Conservation (phyloP, 2,329 filamentous ascomycete species). For the Penicillium thymicola region DNA sequence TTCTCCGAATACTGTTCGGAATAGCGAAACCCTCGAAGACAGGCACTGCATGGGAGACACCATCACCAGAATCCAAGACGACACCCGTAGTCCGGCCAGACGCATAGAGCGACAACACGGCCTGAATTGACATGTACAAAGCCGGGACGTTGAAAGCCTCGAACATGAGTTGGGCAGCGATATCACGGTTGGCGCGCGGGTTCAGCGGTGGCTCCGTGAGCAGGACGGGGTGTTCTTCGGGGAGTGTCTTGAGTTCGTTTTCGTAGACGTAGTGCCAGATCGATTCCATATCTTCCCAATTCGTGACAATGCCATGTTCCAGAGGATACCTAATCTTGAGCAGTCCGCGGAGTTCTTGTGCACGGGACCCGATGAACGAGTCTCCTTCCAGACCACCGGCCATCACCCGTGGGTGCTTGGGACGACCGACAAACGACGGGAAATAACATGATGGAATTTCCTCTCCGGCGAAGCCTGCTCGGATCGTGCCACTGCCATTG, state of each 20-base stretch:
- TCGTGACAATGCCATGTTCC: slow-evolving; percentile 96
- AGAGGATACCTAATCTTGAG: slow-evolving; percentile 95
- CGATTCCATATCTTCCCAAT: slow-evolving; percentile 99
- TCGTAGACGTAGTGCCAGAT: slow-evolving; percentile 99
- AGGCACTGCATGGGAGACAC: slow-evolving; percentile 93
- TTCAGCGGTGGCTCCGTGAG: slow-evolving; percentile 95
- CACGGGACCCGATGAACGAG: slow-evolving; percentile 91
- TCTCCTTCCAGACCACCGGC: slow-evolving; percentile 96
- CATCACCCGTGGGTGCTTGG: slow-evolving; percentile 90
- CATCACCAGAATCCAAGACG: slow-evolving; percentile 91
- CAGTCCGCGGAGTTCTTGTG: slow-evolving; percentile 83
- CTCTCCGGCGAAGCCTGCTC: slow-evolving; percentile 93
- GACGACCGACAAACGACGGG: slow-evolving; percentile 92
- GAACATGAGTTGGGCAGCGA: slow-evolving; percentile 93
- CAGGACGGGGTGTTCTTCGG: slow-evolving; percentile 97
- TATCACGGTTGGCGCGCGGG: slow-evolving; percentile 91
- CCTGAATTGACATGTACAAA: slow-evolving; percentile 94
- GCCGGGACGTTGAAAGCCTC: slow-evolving; percentile 98
- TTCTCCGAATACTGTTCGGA: slow-evolving; percentile 88
- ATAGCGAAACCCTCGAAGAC: slow-evolving; percentile 98
- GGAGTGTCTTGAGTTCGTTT: slow-evolving; percentile 91
- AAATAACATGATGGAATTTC: slow-evolving; percentile 96
- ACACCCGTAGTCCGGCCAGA: slow-evolving; percentile 94
- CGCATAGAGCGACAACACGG: slow-evolving; percentile 91
- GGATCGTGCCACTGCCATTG: slow-evolving; percentile 96